phyloP scores from a whole-genome alignment of 495 filamentous ascomycete genomes.

The Thermochaetoides thermophila region DNA sequence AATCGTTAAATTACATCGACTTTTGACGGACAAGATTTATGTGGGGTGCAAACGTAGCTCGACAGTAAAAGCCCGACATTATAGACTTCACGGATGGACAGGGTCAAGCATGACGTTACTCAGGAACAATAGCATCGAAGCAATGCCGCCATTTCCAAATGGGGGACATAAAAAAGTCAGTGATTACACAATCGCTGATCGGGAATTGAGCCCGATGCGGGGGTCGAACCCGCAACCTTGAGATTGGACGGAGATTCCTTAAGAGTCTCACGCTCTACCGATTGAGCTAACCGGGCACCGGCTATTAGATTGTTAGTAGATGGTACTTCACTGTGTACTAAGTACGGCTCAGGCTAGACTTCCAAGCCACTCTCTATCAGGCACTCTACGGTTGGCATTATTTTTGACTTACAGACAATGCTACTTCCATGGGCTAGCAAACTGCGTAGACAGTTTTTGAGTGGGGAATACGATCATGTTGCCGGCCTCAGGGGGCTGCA shows the following conservation, averaged over 20 bases:
- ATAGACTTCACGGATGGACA: no score
- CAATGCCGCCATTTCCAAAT: not conserved
- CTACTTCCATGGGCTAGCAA: no score
- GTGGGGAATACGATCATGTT: no score
- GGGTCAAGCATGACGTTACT: no score
- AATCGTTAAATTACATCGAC: no score
- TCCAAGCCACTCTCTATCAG: no score
- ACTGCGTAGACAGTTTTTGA: no score
- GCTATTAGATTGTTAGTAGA: not conserved
- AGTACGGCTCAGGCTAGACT: no score
- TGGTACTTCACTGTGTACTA: not conserved
- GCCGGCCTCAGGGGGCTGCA: no score
- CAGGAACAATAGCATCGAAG: not conserved
- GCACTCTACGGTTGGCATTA: no score
- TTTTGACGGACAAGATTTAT: not conserved
- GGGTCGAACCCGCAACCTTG: slow-evolving; percentile 4
- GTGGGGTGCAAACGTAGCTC: not conserved
- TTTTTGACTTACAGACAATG: no score
- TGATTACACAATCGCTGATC: slow-evolving; percentile 1
- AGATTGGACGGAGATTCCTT: slow-evolving; percentile 18
- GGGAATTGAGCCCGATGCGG: slow-evolving; percentile 4
- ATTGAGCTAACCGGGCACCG: slow-evolving; percentile 61
- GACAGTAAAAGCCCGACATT: no score
- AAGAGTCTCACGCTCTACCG: slow-evolving; percentile 76
- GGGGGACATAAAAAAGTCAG: not conserved